Base-by-base conservation (phyloP, 257 asterid genomes). In the Verbena officinalis region DNA sequence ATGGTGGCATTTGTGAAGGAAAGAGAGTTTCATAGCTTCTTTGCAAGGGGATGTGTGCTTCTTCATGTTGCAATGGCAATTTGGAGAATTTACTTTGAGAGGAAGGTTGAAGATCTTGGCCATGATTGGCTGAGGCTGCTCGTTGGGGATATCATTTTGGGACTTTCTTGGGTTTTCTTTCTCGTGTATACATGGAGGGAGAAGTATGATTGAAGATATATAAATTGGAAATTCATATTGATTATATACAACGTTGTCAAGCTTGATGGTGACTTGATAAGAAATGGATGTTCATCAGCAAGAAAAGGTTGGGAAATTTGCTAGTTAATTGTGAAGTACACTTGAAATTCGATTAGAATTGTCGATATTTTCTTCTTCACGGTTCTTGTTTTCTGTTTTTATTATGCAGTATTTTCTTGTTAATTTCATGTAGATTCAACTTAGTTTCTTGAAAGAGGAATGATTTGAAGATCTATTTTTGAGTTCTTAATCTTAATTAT, bases 1-100 rank as follows among this genome's bases (percentile, higher is more conserved):
- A 91, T 91, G 96, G 96, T 89, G 70, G 98, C 97, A 27, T 91
- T 89, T 80, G 96, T 91, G 31, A 89, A 77, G 68, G 98, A 91
- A 13, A 86, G 67, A 76, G 97, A 91, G 21, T 91, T 89, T 33
- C 98, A 86, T 59, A 49, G 92, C 56, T 91, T 85, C 68, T 89
- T 91, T 53, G 86, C 96, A 0, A 81, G 63, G 23, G 98, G 98
- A 0, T 91, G 98, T 70, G 84, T 89, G 73, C 67, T 86, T 43
- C 92, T 91, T 59, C 97, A 91, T 62, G 73, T 89, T 38, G 64
- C 95, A 4, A 83, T 89, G 98, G 97, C 98, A 0, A 62, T 83
- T 23, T 91, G 98, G 98, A 91, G 98, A 55, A 69, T 86, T 55
- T 83, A 71, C 82, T 89, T 91, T 24, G 98, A 87, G 81, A 82